These are phyloP conservation scores for Colletotrichum melonis DNA, from an alignment of 2,329 filamentous ascomycete genomes.

Conservation along the genomic window DNA sequence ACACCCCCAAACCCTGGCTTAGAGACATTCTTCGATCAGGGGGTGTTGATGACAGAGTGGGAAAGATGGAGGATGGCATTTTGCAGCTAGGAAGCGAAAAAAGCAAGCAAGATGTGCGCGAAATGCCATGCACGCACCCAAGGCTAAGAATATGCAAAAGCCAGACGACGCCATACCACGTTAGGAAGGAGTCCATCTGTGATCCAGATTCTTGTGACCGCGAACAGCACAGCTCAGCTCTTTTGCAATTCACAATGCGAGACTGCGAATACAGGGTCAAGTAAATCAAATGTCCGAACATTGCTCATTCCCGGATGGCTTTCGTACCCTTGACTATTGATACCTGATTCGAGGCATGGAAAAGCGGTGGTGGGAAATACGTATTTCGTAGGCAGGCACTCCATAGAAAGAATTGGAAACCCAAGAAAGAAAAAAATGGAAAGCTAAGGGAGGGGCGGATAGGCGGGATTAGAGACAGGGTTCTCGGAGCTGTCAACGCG, in stretches of 20 bases:
- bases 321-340: no score
- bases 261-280: background rate
- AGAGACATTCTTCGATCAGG: background rate
- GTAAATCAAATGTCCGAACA: background rate
- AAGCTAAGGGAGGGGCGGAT: slow-evolving; percentile 4
- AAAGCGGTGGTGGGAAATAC: background rate
- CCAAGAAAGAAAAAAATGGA: background rate
- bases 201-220: background rate
- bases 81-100: background rate
- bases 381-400: no score
- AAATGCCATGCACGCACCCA: background rate
- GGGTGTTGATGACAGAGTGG: background rate
- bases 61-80: background rate
- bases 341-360: background rate
- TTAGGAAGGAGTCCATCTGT: slow-evolving; percentile 18
- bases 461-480: slow-evolving; percentile 20
- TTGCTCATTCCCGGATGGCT: background rate
- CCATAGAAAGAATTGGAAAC: background rate
- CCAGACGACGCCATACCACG: slow-evolving; percentile 6
- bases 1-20: background rate
- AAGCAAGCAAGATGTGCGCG: background rate
- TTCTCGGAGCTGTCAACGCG: slow-evolving; percentile 33
- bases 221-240: background rate
- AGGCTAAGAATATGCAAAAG: background rate
- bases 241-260: background rate